Evolutionary conservation across 2,329 filamentous ascomycete species (phyloP), one percentile per base, ranked within the genome.

Genomic region (Colletotrichum siamense): DNA sequence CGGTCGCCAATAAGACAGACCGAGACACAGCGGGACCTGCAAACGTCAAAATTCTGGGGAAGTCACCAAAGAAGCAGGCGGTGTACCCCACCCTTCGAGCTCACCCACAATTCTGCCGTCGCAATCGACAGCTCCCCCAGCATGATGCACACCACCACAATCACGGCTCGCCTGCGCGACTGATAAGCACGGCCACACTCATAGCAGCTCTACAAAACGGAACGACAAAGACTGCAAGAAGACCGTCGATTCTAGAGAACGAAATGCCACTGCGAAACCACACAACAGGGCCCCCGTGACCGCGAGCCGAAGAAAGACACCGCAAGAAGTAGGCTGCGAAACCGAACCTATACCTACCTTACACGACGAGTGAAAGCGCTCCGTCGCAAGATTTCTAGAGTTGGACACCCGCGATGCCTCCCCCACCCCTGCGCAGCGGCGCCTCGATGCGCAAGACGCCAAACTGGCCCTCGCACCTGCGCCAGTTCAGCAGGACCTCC

Each of bases 401-500:
- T 13, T 13, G 4, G n/a, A 52, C 3, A 52, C n/a, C 44, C n/a
- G 44, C 61, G 57, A 64, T 62, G 55, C 63, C 66, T 71, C 57
- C 30, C 15, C 57, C 71, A 13, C 68, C 66, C 30, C 87, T 87
- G 86, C 84, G 85, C 79, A 87, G 86, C 81, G 84, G 87, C 85
- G 85, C 83, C 74, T 84, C 86, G 78, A 85, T 85, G 79, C 88
- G 88, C 78, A 89, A 85, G 81, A 84, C 85, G 55, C 84, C 87
- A 73, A 88, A 87, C 77, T 90, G 89, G 89, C 86, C 87, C 24
- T 83, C 88, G 66, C 90, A 91, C 79, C 85, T 91, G 66, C 88
- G 89, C 59, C 89, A 91, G 77, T 84, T 88, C 80, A 90, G 88
- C 82, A 86, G 82, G 66, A 84, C 85, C 34, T 88, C 86, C 81